phyloP scores from a whole-genome alignment of 805 yeast species.

The Ogataea paraovalis region DNA sequence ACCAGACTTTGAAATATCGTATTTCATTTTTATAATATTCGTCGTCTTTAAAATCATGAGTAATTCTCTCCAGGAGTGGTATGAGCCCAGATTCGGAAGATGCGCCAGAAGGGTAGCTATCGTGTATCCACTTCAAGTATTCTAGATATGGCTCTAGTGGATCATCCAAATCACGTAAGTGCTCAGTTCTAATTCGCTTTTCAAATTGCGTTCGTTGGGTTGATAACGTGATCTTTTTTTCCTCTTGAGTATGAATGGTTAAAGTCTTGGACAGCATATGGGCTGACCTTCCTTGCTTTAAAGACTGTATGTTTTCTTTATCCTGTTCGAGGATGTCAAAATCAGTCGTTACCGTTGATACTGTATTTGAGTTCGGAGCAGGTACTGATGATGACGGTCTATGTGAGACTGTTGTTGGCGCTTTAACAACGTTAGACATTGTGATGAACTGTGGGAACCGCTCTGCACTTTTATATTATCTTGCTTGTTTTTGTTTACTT shows the following conservation, averaged over 20 bases:
- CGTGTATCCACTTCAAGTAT: slow-evolving; percentile 70
- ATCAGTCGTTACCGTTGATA: slow-evolving; percentile 13
- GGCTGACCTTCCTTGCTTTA: slow-evolving; percentile 67
- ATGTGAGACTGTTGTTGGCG: too few relatives aligned
- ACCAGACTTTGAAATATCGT: slow-evolving; percentile 76
- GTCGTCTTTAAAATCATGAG: slow-evolving; percentile 61
- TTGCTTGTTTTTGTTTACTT: too few relatives aligned
- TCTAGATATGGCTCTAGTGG: slow-evolving; percentile 75
- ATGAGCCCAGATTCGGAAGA: slow-evolving; percentile 63
- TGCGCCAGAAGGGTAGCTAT: slow-evolving; percentile 57
- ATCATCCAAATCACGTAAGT: slow-evolving; percentile 68
- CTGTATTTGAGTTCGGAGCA: too few relatives aligned
- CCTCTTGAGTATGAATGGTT: slow-evolving; percentile 16
- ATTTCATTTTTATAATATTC: slow-evolving; percentile 76
- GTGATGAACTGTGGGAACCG: too few relatives aligned
- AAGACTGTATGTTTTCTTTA: slow-evolving; percentile 74
- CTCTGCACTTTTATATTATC: too few relatives aligned
- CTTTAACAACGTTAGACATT: too few relatives aligned
- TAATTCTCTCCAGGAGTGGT: slow-evolving; percentile 63
- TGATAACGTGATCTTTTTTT: slow-evolving; percentile 6
- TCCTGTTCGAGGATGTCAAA: slow-evolving; percentile 46
- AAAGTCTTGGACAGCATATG: slow-evolving; percentile 46
- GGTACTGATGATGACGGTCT: too few relatives aligned
- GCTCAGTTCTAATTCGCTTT: slow-evolving; percentile 34
- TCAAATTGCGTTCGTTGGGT: slow-evolving; percentile 48